Conservation (phyloP, 2,329 filamentous ascomycete genomes). For the Stagonosporopsis cucurbitacearum region DNA sequence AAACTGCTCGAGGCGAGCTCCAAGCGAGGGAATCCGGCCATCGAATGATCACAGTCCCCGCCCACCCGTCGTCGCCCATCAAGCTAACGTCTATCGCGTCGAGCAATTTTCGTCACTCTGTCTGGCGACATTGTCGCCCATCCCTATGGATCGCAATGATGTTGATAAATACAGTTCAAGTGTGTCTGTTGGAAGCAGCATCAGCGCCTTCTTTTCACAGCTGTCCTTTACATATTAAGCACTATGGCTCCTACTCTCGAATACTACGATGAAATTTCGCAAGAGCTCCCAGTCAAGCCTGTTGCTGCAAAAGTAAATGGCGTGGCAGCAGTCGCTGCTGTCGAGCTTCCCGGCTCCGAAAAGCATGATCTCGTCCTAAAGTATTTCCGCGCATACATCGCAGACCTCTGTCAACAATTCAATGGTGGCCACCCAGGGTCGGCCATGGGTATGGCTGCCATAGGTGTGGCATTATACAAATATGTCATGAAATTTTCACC, state of each 20-base stretch:
- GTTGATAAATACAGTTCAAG: constrained; percentile 6
- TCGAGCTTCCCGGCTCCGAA: constrained; percentile 8
- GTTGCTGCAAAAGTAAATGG: constrained; percentile 22
- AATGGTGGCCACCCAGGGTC: constrained; percentile 15
- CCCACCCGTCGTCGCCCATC: neutral
- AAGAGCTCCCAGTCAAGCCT: constrained; percentile 18
- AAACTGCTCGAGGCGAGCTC: constrained; percentile 13
- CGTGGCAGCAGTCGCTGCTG: constrained; percentile 18
- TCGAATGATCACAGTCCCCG: neutral
- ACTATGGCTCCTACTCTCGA: constrained; percentile 20
- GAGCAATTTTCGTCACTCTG: constrained; percentile 5
- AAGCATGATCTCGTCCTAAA: constrained; percentile 23
- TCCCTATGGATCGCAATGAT: neutral
- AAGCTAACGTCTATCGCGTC: constrained; percentile 1
- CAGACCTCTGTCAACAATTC: constrained; percentile 11
- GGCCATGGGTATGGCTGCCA: constrained; percentile 67
- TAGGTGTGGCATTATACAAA: constrained; percentile 67
- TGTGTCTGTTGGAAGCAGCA: neutral
- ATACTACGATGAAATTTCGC: constrained; percentile 17
- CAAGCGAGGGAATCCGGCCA: neutral
- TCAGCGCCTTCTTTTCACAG: neutral
- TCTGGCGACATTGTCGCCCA: neutral
- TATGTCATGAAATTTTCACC: constrained; percentile 68
- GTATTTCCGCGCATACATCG: constrained; percentile 22
- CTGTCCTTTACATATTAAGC: neutral